These are phyloP conservation scores for Tetracentron sinense DNA, from an alignment of 164 flowering plant genomes.

Conservation along the genomic window DNA sequence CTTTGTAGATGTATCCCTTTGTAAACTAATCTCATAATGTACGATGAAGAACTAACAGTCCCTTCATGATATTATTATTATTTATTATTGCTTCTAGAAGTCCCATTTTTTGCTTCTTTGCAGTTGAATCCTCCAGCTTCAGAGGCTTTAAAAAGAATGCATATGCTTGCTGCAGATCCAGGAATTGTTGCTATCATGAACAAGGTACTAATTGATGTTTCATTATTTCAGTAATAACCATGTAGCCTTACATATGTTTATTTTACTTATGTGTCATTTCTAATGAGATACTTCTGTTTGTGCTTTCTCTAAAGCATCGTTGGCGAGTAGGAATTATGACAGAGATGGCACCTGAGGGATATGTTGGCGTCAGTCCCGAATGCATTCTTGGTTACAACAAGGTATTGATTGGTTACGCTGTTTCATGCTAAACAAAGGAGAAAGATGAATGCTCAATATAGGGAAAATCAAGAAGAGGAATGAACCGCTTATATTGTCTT, in stretches of 20 bases:
- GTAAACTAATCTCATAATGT: too few species aligned
- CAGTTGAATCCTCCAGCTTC: slow-evolving; percentile 90
- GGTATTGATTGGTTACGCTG: slow-evolving; percentile 35
- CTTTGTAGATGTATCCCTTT: too few species aligned
- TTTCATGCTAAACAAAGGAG: not conserved
- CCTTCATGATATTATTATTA: too few species aligned
- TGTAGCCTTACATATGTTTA: not conserved
- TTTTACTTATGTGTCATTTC: slow-evolving; percentile 3
- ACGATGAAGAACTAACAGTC: too few species aligned
- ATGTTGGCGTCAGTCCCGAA: slow-evolving; percentile 90
- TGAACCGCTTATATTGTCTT: not conserved
- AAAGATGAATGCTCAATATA: not conserved
- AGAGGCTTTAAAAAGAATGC: slow-evolving; percentile 86
- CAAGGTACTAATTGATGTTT: slow-evolving; percentile 46
- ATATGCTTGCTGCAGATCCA: slow-evolving; percentile 96
- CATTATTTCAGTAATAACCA: not conserved
- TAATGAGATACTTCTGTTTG: slow-evolving; percentile 15
- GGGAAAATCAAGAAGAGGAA: not conserved
- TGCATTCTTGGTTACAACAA: slow-evolving; percentile 91
- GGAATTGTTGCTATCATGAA: slow-evolving; percentile 94
- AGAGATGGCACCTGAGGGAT: slow-evolving; percentile 96
- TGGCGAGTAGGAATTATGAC: slow-evolving; percentile 97
- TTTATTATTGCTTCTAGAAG: too few species aligned
- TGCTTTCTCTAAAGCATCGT: slow-evolving; percentile 54
- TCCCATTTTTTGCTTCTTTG: not conserved